Base-by-base conservation (phyloP, 1,284 basidiomycete species). In the Ceratobasidium sp. region DNA sequence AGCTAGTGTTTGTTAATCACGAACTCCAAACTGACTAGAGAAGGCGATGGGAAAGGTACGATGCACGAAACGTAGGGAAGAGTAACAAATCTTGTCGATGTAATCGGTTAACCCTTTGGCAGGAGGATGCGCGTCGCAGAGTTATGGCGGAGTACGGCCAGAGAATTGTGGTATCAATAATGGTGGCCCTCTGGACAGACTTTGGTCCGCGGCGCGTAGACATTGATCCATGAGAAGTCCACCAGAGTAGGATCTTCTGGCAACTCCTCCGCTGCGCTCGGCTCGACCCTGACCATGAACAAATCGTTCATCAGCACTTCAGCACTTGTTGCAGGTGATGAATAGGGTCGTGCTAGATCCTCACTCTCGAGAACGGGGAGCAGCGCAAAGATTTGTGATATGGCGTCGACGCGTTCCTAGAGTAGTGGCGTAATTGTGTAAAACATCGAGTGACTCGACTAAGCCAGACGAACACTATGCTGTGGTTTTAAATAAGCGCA, bases 171-270 rank as follows among this genome's bases (percentile, higher is more conserved):
- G 8, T 22, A n/a, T n/a, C n/a, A 2, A 3, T 7, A 4, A 9
- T 24, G 7, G 27, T 22, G 27, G 9, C 11, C 16, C 8, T 31
- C 37, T 22, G 37, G 7, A 9, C 58, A 41, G 29, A 61, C 37
- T 61, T 41, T 22, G 37, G 41, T 37, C 58, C 37, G 41, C 22
- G 58, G 58, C 9, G 58, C 58, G 16, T 61, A 61, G 6, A 61
- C n/a, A 24, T 61, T 22, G 34, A 61, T 41, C 14, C 37, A 37
- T 13, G 31, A 34, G 31, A 58, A 37, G 31, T 58, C 31, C 29
- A 16, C 24, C 11, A 6, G 6, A 53, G 51, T 7, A 19, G 19
- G 46, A 19, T 48, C 16, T 19, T 19, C 6, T 48, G 46, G 41
- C 41, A 43, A 43, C 9, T 43, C 41, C 41, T 43, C 9, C 16